phyloP scores from a whole-genome alignment of 139 green algal species.

The Chlamydomonas sp. region DNA sequence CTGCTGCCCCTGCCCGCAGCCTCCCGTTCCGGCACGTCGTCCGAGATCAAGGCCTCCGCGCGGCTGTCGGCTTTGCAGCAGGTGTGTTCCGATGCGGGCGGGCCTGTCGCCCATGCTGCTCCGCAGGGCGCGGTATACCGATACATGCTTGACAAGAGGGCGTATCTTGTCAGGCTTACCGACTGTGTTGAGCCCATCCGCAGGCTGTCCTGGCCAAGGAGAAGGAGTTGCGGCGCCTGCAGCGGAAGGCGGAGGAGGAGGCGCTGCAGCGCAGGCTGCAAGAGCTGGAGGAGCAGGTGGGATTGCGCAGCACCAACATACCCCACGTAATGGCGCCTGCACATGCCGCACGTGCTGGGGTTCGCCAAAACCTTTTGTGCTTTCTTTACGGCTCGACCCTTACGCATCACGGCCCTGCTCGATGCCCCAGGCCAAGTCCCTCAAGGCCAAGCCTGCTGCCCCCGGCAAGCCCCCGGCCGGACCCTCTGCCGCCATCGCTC shows the following conservation, averaged over 20 bases:
- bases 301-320: not conserved
- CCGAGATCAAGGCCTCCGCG: too few relatives aligned
- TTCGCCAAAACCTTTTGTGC: not conserved
- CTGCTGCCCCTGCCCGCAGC: too few relatives aligned
- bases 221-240: slow-evolving; percentile 3
- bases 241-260: slow-evolving; percentile 1
- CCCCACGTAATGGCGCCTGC: not conserved
- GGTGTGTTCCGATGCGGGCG: too few relatives aligned
- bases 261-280: slow-evolving; percentile 12
- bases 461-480: not conserved
- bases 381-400: not conserved
- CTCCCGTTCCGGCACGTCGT: too few relatives aligned
- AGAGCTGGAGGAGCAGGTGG: slow-evolving; percentile 24
- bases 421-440: not conserved
- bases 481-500: not conserved
- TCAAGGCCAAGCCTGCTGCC: not conserved
- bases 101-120: too few relatives aligned
- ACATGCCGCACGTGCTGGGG: too few relatives aligned
- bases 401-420: not conserved
- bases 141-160: too few relatives aligned
- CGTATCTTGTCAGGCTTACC: not conserved
- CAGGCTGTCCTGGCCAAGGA: not conserved
- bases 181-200: not conserved
- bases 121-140: too few relatives aligned
- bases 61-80: too few relatives aligned